Base-by-base conservation (phyloP, 1,284 basidiomycete species). In the Fomitopsis betulina region DNA sequence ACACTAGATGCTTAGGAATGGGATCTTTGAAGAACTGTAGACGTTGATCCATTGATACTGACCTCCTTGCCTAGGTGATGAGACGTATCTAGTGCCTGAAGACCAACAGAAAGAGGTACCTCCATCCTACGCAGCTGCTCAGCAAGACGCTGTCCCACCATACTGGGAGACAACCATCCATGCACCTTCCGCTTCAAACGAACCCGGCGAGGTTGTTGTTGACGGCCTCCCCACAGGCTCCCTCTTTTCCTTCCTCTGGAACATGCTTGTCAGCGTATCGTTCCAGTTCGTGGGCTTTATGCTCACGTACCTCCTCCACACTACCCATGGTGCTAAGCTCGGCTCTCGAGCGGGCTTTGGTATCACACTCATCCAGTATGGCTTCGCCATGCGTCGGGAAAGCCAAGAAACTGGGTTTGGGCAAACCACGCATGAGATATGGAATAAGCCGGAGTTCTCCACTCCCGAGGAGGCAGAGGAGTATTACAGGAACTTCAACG, bases 251-350 rank as follows among this genome's bases (percentile, higher is more conserved):
- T 96, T 96, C 78, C 81, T 91, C 17, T 96, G 94, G 93, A 95
- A 94, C 70, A 80, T 96, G 71, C 85, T 98, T 59, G 89, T 99
- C 58, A 95, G 93, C 51, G 85, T 94, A 64, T 94, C 93, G 38
- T 99, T 99, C 87, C 95, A 98, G 75, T 98, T 98, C 69, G 89
- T 98, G 65, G 96, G 94, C 50, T 97, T 97, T 83, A 84, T 96
- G 60, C 85, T 97, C 72, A 96, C 95, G 8, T 97, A 94, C 72
- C 87, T 97, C 58, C 82, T 97, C 27, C 94, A 95, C 72, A 94
- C 92, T 5, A 96, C 96, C 1, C 97, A 99, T 71, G 94, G 97
- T 5, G 95, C 94, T 19, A 93, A 96, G 67, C 87, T 94, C 64
- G 96, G 96, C 52, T 94, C 94, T 42, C 88, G 96, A 49, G 96